Percentiles rank a stretch among this genome's conserved stretches.
Evolutionary conservation across 2,329 filamentous ascomycete genomes (phyloP).

Genomic region (Penicillium psychrosexuale): DNA sequence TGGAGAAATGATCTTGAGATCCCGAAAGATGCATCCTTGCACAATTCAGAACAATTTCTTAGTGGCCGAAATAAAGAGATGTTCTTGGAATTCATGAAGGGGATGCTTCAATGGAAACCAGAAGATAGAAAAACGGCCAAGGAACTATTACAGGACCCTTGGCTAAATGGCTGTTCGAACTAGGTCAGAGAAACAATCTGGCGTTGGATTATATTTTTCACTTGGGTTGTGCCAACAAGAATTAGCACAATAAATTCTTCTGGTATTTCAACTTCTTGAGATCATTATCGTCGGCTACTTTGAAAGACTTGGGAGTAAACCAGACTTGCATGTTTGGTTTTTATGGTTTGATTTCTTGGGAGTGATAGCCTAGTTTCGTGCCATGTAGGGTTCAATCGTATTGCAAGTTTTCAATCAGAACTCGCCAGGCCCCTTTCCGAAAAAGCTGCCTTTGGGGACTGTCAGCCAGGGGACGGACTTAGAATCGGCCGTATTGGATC

Average conservation of each 20-base stretch:
- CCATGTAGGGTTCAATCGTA: background rate
- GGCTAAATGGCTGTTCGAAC: slow-evolving; percentile 6
- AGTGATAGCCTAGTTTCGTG: background rate
- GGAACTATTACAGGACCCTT: slow-evolving; percentile 11
- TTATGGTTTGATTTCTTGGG: background rate
- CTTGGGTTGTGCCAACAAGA: background rate
- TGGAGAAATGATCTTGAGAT: slow-evolving; percentile 2
- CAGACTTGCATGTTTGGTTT: background rate
- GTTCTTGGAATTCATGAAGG: slow-evolving; percentile 14
- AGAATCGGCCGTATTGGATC: slow-evolving; percentile 34
- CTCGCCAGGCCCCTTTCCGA: slow-evolving; percentile 31
- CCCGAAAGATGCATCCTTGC: background rate
- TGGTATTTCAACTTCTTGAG: background rate
- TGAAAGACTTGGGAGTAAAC: background rate
- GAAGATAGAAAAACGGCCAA: slow-evolving; percentile 14
- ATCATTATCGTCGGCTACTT: background rate
- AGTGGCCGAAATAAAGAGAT: slow-evolving; percentile 10
- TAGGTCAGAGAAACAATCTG: background rate
- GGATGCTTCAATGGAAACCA: slow-evolving; percentile 15
- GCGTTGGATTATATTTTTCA: no score
- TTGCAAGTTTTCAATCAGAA: background rate
- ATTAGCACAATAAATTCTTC: background rate
- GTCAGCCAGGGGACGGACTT: slow-evolving; percentile 35
- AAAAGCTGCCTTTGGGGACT: slow-evolving; percentile 28
- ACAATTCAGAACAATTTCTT: background rate